Base-by-base conservation (phyloP, 2,329 filamentous ascomycete genomes). In the Trichoderma pleuroti region DNA sequence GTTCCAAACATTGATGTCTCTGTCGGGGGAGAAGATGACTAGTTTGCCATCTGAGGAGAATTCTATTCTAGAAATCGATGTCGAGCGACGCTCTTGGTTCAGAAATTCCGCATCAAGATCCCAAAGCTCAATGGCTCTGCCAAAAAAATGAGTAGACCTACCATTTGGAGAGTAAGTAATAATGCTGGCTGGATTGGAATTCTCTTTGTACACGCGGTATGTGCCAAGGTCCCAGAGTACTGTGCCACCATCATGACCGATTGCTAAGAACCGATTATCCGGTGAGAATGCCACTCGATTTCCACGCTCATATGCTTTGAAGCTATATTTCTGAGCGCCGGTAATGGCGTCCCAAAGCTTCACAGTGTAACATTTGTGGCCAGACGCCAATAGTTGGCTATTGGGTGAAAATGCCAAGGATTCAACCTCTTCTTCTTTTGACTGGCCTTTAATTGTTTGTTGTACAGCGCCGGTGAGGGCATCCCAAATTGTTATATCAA, bases 181-280 rank as follows among this genome's bases (percentile, higher is more conserved):
- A 11, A 11, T n/a, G 8, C 0, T 1, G 1, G 39, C 39, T 10
- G 39, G 7, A 1, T n/a, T 46, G 9, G 9, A 46, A 46, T 1
- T 5, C 1, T 46, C 9, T 21, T 5, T 46, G 39, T 5, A 11
- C 9, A 46, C 0, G 8, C 9, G 39, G 18, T 3, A 4, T 46
- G 8, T 21, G 4, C 9, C 4, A 11, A 46, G 4, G 5, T 46
- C 18, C 39, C 39, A 46, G n/a, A 46, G 4, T 5, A 2, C 4
- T n/a, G 2, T 46, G 39, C 39, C 39, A 0, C 1, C 2, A 11
- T 0, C 0, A 21, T 5, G 0, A 3, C 39, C 9, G 4, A 21
- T 5, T 21, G 9, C 39, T 11, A 46, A 3, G 39, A 46, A 3
- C 39, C n/a, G 39, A 11, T n/a, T 46, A n/a, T 46, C 39, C 5